Evolutionary conservation across 2,329 filamentous ascomycete species (phyloP), one percentile per base, ranked within the genome.

Genomic region (Apiospora kogelbergensis): DNA sequence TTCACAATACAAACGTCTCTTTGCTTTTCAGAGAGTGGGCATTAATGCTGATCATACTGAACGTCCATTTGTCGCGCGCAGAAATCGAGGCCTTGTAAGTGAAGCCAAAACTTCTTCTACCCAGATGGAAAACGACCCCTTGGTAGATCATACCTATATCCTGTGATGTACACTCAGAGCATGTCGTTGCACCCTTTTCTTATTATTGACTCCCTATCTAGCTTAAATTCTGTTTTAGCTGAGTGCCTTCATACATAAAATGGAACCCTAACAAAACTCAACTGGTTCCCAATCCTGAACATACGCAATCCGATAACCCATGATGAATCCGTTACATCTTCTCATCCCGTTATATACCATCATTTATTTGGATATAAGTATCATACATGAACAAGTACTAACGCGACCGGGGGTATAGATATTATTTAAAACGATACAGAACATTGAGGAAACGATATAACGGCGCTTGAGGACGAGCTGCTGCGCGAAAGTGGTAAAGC

Each of bases 21-120:
- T 11, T 11, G 9, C 30, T n/a, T 37, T 37, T 6, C 26, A 37
- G 20, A 22, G 17, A 11, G 26, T n/a, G 9, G 10, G 17, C 3
- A 60, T 17, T 37, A n/a, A n/a, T 17, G 53, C 53, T 60, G 53
- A 60, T 9, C 17, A 9, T 17, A 7, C 30, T 30, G 15, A 6
- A 45, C 24, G 17, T 45, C 10, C 20, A 57, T 65, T 11, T 44
- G 7, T 7, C 33, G 33, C 40, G 9, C 11, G 20, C 73, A 96
- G 95, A 98, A 80, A 93, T 98, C 70, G 95, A 98, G 82, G 91
- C 94, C 22, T 79, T 98, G 93, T 98, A 86, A 88, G 93, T 87
- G 5, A 40, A 20, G 2, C 17, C 40, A 20, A 42, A 41, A 13
- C 22, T 63, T 20, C n/a, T 26, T 57, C 6, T 44, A 44, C 26